Evolutionary conservation across 352 stramenopile genomes (phyloP).

Genomic region (Pythium insidiosum): DNA sequence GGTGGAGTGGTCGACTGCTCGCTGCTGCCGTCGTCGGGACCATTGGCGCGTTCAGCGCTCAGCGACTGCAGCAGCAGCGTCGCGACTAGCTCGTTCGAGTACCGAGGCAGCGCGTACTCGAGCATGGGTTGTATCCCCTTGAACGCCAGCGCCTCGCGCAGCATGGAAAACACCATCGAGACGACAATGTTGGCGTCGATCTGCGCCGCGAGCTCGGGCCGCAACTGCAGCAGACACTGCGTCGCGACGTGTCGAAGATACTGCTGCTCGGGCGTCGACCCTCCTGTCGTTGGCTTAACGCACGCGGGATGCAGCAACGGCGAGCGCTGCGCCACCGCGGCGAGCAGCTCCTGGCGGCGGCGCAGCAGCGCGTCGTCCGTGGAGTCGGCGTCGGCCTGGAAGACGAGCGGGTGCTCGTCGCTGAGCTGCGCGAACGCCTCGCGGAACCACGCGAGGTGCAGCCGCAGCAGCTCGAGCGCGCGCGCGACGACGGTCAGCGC

Average conservation of each 20-base stretch:
- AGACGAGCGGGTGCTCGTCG: conserved; percentile 46
- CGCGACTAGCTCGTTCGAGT: conserved; percentile 59
- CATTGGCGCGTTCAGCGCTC: conserved; percentile 21
- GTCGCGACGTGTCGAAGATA: conserved; percentile 65
- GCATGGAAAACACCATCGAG: conserved; percentile 54
- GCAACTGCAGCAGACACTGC: conserved; percentile 56
- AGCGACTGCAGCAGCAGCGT: conserved; percentile 20
- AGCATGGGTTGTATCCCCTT: conserved; percentile 58
- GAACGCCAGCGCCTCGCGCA: conserved; percentile 54
- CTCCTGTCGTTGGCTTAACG: conserved; percentile 12
- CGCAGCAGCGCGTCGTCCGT: conserved; percentile 41
- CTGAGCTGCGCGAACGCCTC: conserved; percentile 61
- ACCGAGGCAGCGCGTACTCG: conserved; percentile 60
- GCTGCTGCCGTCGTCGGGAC: background rate
- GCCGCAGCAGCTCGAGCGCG: conserved; percentile 48
- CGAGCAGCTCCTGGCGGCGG: conserved; percentile 49
- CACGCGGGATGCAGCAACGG: conserved; percentile 67
- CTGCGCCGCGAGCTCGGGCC: conserved; percentile 45
- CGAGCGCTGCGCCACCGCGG: conserved; percentile 43
- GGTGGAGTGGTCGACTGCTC: background rate
- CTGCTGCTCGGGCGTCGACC: conserved; percentile 31
- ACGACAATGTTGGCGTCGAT: conserved; percentile 52
- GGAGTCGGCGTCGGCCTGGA: conserved; percentile 41
- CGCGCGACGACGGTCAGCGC: conserved; percentile 56
- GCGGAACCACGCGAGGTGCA: conserved; percentile 76